Base-by-base conservation (phyloP, 495 filamentous ascomycete genomes). In the Chaetomium cochliodes region DNA sequence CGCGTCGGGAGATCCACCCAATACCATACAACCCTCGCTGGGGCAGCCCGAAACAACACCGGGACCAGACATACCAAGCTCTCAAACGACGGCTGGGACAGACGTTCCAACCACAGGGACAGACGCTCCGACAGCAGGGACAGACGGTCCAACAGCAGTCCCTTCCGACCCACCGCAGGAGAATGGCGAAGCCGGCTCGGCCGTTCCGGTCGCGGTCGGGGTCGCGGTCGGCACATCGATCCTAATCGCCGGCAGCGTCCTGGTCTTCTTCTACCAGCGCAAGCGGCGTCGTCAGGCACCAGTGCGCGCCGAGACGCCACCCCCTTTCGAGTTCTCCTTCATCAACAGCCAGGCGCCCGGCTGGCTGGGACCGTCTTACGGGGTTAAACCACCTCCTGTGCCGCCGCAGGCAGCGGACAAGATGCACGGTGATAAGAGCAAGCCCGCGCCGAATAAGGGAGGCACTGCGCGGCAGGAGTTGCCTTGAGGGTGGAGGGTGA, bases 191-290 rank as follows among this genome's bases (percentile, higher is more conserved):
- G 1, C 53, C 44, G 50, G 20, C 49, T 22, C n/a, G 12, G 30
- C 51, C 26, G 59, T 72, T 22, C 61, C 69, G 0, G 51, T 73
- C 9, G 67, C 64, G 7, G 55, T 76, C 2, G 72, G 74, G 2
- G 59, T 60, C n/a, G 49, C 60, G 11, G 30, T 72, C 5, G 70
- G 68, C 13, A n/a, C 61, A 1, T 37, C 65, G 1, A 52, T 74
- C 23, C 2, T 71, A 18, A 9, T 76, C 13, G 53, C 63, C 2
- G 41, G 58, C 16, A 47, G 55, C 13, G 60, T 68, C 25, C 13
- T 74, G 3, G 53, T 60, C 41, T 70, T 67, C 62, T 61, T 74
- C 41, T 74, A 68, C 53, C 44, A 69, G 6, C 65, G 70, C 2
- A 72, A 69, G 61, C 52, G 63, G 15, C 60, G 52, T 1, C 60